Base-by-base conservation (phyloP, 768 basidiomycete genomes). In the Hygrophorus pudorinus region DNA sequence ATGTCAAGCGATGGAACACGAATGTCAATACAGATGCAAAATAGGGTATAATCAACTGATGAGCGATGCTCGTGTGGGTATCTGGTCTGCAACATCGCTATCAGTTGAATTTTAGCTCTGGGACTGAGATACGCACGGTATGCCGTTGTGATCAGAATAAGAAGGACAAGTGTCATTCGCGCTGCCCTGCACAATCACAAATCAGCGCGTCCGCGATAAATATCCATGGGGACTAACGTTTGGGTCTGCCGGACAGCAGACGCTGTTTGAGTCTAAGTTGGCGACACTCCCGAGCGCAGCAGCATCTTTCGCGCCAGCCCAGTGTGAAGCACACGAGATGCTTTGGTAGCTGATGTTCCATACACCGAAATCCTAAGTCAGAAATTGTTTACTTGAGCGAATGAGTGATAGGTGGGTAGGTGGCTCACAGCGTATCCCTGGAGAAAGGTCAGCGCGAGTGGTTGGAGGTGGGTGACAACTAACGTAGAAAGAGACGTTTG, bases 331-430 rank as follows among this genome's bases (percentile, higher is more conserved):
- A 54, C 87, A 90, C 24, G 77, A 61, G 8, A 88, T 76, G 21
- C 63, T 67, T 52, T 77, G 61, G 56, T 89, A 89, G 13, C 71
- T 78, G 53, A 86, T 66, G 53, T 88, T 87, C 87, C 88, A 91
- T 14, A 89, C 77, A 40, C 88, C 85, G 65, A 89, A 90, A 55
- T 89, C 88, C 81, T 84, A 35, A 21, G 37, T 14, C 8, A 38
- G 30, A 29, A 41, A n/a, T n/a, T n/a, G n/a, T n/a, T n/a, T n/a
- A n/a, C n/a, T n/a, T 12, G 10, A 24, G 39, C 27, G 21, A 43
- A 42, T 41, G 17, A 36, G 18, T n/a, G 20, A 41, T n/a, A 20
- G 10, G 18, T 16, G 4, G 9, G 13, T 24, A 29, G 32, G 9
- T 11, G 34, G 39, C 35, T 17, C 8, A 44, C 43, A 6, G 48